Conservation (phyloP, 163 green algal species). For the Chlamydomonas reinhardtii region DNA sequence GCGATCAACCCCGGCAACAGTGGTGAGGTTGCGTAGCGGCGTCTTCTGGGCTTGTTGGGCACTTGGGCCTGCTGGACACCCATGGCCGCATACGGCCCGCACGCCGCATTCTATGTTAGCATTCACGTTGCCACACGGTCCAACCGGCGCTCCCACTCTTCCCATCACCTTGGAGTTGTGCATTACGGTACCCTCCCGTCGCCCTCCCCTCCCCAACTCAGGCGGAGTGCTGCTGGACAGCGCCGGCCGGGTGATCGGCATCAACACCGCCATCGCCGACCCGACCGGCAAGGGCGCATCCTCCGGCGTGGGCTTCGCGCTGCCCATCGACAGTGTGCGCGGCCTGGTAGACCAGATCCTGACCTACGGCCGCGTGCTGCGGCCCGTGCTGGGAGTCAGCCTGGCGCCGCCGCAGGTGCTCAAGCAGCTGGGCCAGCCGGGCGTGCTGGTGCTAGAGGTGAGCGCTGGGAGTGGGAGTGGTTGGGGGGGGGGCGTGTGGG, state of each 20-base stretch:
- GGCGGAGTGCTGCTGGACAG: constrained; percentile 50
- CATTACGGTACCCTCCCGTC: no score
- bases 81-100: no score
- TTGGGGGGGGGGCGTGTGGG: not conserved
- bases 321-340: constrained; percentile 80
- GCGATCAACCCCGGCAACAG: constrained; percentile 84
- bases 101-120: no score
- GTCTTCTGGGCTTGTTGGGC: not conserved
- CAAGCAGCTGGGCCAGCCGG: constrained; percentile 73
- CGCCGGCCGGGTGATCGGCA: constrained; percentile 76
- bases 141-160: no score
- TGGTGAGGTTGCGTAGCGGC: not conserved
- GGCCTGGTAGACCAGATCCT: constrained; percentile 90
- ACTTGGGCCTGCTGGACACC: no score
- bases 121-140: no score
- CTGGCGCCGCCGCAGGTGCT: constrained; percentile 87
- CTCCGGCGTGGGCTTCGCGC: constrained; percentile 89
- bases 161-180: no score
- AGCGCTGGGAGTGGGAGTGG: not conserved
- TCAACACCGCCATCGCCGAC: constrained; percentile 92
- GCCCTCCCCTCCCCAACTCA: not conserved
- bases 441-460: constrained; percentile 77
- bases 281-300: constrained; percentile 72
- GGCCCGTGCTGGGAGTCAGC: constrained; percentile 93
- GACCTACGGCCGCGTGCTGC: constrained; percentile 89